Percentiles rank a stretch among this genome's conserved stretches.
phyloP scores from a whole-genome alignment of 1,284 basidiomycete genomes.

The Ceratobasidium theobromae region DNA sequence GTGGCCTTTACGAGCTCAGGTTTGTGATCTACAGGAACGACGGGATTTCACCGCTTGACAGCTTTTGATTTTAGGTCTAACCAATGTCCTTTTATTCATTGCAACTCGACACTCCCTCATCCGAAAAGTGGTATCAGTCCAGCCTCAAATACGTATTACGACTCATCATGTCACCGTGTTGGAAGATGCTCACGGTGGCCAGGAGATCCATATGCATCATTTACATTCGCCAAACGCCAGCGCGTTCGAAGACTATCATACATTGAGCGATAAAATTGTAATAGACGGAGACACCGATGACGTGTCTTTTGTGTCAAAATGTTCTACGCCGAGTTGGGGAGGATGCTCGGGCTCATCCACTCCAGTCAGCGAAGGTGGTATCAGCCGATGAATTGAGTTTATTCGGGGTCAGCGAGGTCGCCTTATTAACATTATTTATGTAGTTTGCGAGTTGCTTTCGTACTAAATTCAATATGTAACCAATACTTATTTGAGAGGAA shows the following conservation, averaged over 20 bases:
- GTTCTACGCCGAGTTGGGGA: no score
- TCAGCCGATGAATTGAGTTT: no score
- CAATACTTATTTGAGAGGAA: no score
- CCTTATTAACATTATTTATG: no score
- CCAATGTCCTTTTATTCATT: constrained; percentile 20
- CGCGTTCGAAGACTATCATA: constrained; percentile 3
- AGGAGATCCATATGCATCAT: constrained; percentile 8
- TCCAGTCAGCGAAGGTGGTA: no score
- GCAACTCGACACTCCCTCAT: constrained; percentile 20
- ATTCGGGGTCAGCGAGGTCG: no score
- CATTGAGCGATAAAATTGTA: constrained; percentile 4
- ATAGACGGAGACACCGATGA: no score
- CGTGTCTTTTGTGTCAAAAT: no score
- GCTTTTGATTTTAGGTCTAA: neutral
- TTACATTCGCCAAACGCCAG: neutral
- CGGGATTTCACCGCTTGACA: neutral
- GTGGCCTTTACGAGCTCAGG: constrained; percentile 13
- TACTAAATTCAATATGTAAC: no score
- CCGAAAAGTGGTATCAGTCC: neutral
- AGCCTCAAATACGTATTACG: neutral
- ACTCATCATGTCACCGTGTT: constrained; percentile 23
- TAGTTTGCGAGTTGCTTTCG: no score
- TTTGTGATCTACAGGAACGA: neutral
- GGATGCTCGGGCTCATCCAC: no score
- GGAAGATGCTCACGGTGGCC: constrained; percentile 5